Base-by-base conservation (phyloP, 2,329 filamentous ascomycete genomes). In the Pestalotiopsis sp. region DNA sequence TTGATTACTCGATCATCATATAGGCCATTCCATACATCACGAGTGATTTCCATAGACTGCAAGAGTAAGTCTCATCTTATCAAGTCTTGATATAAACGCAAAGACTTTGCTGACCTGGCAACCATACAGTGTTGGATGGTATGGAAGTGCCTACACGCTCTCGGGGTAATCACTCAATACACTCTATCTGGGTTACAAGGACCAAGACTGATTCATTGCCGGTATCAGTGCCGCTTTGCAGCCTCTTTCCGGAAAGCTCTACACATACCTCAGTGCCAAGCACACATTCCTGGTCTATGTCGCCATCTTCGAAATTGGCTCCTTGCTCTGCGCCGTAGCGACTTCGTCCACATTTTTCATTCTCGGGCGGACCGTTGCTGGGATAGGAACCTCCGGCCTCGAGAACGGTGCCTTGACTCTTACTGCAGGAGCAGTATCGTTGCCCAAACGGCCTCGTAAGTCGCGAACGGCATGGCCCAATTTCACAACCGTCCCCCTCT, bases 301-400 rank as follows among this genome's bases (percentile, higher is more conserved):
- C 9, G 67, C 75, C 7, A 69, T 83, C 11, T 86, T 86, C 66
- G 84, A 85, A 71, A 58, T 85, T 0, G 84, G 85, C 1, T 82
- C 80, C 2, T 68, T 85, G 3, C 74, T 87, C 9, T 86, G 84
- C 68, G 84, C 69, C 73, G 25, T 79, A 74, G 82, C 84, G 0
- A 77, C 73, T 1, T 80, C 73, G 45, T 82, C 81, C 0, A 74
- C 74, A 0, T 81, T 82, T 75, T 78, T 86, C 60, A 86, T 86
- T 52, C 70, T 83, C 4, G 84, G 84, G 0, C 76, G 84, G 12
- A 82, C 83, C 1, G 74, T 86, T 6, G 81, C 84, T 1, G 84
- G 84, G 0, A 71, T 80, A 0, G 84, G 84, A 2, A 78, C 76
- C 2, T 78, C 83, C 20, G 84, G 80, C 0, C 69, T 85, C 3